phyloP scores from a whole-genome alignment of 768 basidiomycete species.

The Tricholoma furcatifolium region DNA sequence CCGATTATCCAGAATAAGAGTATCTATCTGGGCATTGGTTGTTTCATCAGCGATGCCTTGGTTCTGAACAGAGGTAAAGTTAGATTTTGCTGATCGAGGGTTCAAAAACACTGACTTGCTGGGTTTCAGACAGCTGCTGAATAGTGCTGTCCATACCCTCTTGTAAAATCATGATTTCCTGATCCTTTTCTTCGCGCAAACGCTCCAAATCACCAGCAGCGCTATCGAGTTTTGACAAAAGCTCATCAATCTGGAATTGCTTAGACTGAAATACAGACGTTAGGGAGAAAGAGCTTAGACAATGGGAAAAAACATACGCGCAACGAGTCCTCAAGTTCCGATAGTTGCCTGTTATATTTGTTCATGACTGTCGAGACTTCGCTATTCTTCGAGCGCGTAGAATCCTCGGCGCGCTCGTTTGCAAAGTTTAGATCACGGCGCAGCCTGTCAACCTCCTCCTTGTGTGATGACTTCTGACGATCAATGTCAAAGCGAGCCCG shows the following conservation, averaged over 20 bases:
- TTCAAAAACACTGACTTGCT: slow-evolving; percentile 55
- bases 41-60: slow-evolving; percentile 86
- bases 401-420: slow-evolving; percentile 97
- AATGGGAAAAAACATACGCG: slow-evolving; percentile 50
- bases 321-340: slow-evolving; percentile 94
- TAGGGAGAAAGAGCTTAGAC: slow-evolving; percentile 4
- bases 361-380: slow-evolving; percentile 86
- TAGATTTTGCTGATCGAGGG: not conserved
- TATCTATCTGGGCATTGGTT: slow-evolving; percentile 96
- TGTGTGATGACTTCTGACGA: slow-evolving; percentile 88
- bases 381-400: slow-evolving; percentile 85
- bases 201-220: slow-evolving; percentile 75
- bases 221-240: slow-evolving; percentile 77
- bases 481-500: slow-evolving; percentile 95
- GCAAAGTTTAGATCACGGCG: slow-evolving; percentile 92
- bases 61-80: slow-evolving; percentile 46
- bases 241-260: slow-evolving; percentile 94
- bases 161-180: slow-evolving; percentile 93
- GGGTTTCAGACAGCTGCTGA: slow-evolving; percentile 80
- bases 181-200: slow-evolving; percentile 92
- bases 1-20: slow-evolving; percentile 91
- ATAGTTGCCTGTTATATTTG: slow-evolving; percentile 95
- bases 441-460: slow-evolving; percentile 90
- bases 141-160: slow-evolving; percentile 94
- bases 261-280: slow-evolving; percentile 60